Base-by-base conservation (phyloP, 805 yeast genomes). In the Candida manassasensis region DNA sequence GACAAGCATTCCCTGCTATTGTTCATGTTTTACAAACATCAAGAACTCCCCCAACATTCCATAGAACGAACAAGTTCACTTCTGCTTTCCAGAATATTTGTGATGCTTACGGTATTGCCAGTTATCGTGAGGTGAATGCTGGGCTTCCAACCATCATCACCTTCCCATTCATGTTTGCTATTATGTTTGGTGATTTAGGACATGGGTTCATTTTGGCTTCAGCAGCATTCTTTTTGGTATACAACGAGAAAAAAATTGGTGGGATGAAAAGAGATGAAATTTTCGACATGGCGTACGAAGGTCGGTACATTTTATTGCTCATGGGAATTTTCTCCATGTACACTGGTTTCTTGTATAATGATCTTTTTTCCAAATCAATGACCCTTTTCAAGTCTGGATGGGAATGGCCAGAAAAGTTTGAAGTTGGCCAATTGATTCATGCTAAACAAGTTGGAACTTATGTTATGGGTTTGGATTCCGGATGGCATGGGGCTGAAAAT, bases 181-280 rank as follows among this genome's bases (percentile, higher is more conserved):
- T 82, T 42, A 82, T 82, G 89, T 82, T 82, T 61, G 89, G 89
- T 61, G 89, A 82, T 61, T 62, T 81, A 43, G 89, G 89, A 8
- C 89, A 82, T 52, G 89, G 89, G n/a, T 59, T 78, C 38, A 63
- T 82, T 37, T 61, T 82, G 50, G 55, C 73, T 19, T 53, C 79
- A 44, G 80, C 76, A 14, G 84, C 84, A 9, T 42, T 68, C 13
- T 52, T 61, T 3, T 56, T 82, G 39, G 81, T 81, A 7, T 49
- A 67, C 28, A 75, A 76, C 41, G 88, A 82, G 53, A 57, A 55
- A 36, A 55, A 57, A 26, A 65, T 81, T 35, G 74, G 67, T 16
- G 60, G 61, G 17, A 72, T 77, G 73, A 57, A 62, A 38, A 71
- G 81, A 48, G 88, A 78, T 52, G 89, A 82, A 58, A 81, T 82